Evolutionary conservation across 345 rosid species (phyloP).

Genomic region (Zanthoxylum bungeanum): DNA sequence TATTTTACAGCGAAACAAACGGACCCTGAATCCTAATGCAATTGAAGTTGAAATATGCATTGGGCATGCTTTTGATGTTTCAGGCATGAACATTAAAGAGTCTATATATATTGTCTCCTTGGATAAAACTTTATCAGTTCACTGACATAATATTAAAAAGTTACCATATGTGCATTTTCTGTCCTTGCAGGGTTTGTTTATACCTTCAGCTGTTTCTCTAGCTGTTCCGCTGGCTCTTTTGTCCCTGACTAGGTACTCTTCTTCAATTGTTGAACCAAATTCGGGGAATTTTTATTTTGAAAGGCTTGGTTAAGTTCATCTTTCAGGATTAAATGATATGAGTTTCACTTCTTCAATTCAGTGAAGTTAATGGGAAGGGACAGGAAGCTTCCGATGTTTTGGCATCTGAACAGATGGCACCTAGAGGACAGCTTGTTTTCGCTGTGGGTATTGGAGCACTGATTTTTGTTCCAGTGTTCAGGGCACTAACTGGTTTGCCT

Average conservation of each 20-base stretch:
- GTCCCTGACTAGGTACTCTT: conserved; percentile 79
- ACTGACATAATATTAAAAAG: background rate
- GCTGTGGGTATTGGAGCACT: conserved; percentile 85
- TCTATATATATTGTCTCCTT: background rate
- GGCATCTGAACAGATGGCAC: conserved; percentile 92
- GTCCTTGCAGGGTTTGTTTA: conserved; percentile 52
- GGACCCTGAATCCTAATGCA: background rate
- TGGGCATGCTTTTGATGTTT: background rate
- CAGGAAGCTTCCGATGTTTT: conserved; percentile 53
- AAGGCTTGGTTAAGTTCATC: conserved; percentile 6
- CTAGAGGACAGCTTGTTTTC: conserved; percentile 85
- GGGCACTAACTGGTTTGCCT: conserved; percentile 91
- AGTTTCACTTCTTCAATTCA: conserved; percentile 31
- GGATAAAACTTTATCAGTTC: background rate
- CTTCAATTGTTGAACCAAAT: conserved; percentile 20
- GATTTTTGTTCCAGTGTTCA: conserved; percentile 87
- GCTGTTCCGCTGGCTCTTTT: conserved; percentile 81
- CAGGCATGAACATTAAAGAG: background rate
- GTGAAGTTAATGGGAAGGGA: conserved; percentile 87
- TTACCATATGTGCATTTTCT: background rate
- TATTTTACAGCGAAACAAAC: no score
- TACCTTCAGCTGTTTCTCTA: conserved; percentile 81
- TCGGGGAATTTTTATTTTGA: conserved; percentile 1
- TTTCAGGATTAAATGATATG: conserved; percentile 26
- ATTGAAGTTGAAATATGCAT: background rate